These are phyloP conservation scores for Pseudogymnoascus sp. DNA, from an alignment of 2,329 filamentous ascomycete species.

Conservation along the genomic window DNA sequence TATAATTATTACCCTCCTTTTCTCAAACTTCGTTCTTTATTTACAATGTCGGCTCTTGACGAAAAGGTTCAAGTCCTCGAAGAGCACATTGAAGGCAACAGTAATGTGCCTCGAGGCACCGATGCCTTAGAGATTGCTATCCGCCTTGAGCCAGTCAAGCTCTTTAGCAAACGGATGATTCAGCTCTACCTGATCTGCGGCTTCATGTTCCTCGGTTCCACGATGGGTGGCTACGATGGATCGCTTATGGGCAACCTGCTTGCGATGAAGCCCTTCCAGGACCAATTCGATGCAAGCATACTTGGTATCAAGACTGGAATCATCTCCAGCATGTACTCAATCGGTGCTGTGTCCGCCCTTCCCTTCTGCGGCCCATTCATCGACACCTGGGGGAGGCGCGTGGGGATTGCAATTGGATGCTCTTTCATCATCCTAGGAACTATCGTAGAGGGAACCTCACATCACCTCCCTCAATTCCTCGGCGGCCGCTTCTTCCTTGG, in stretches of 20 bases:
- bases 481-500: constrained; percentile 50
- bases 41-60: not conserved
- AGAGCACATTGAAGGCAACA: not conserved
- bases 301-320: constrained; percentile 38
- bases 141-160: not conserved
- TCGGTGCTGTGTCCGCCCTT: constrained; percentile 37
- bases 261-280: not conserved
- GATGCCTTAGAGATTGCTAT: not conserved
- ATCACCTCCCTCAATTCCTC: constrained; percentile 32
- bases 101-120: not conserved
- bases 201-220: not conserved
- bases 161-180: not conserved
- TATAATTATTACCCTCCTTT: not conserved
- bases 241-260: not conserved
- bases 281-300: constrained; percentile 23
- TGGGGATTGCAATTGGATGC: constrained; percentile 36
- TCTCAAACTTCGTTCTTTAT: not conserved
- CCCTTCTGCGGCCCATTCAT: constrained; percentile 36
- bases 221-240: not conserved
- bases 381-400: constrained; percentile 36
- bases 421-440: constrained; percentile 34
- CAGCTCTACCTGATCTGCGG: not conserved
- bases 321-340: constrained; percentile 34
- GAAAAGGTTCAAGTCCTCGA: not conserved
- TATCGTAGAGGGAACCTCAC: constrained; percentile 29